Evolutionary conservation across 257 asterid genomes (phyloP), one percentile per base, ranked within the genome.

Genomic region (Capsicum baccatum): DNA sequence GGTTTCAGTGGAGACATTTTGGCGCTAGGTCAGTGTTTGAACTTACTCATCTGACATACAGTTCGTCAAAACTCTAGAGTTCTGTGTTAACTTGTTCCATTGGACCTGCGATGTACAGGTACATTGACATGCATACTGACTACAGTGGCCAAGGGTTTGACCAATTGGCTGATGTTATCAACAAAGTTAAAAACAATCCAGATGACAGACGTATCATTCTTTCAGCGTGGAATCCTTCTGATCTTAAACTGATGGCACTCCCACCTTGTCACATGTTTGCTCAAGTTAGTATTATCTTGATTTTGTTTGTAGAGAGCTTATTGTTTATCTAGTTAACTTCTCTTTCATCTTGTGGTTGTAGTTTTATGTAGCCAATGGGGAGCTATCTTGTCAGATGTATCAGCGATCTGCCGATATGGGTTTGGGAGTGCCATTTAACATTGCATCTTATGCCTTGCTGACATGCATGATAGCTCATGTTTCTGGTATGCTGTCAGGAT

Each of bases 201-300:
- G 87, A 88, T 86, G 91, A 88, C 84, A 83, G 92, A 48, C 88
- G 91, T 39, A 87, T 90, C 69, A 78, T 90, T 84, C 88, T 90
- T 76, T 88, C 90, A 44, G 90, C 91, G 35, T 90, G 93, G 93
- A 90, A 90, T 86, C 91, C 91, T 42, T 87, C 89, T 83, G 93
- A 90, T 85, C 88, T 87, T 79, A 88, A 89, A 58, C 73, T 80
- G 73, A 89, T 89, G 91, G 93, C 91, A 13, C 90, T 88, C 79
- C 90, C 91, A 35, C 93, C 93, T 67, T 90, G 93, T 84, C 91
- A 88, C 86, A 88, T 90, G 92, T 90, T 90, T 86, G 89, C 91
- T 6, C 90, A 90, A 80, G 92, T 90, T 16, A 26, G 84, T 89
- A 39, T 86, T 57, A 9, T 52, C 63, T 59, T 62, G 71, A 37